A percentile compares a stretch with the other conserved stretches of the same genome.
phyloP scores from a whole-genome alignment of 2,329 filamentous ascomycete genomes.

The Magnaporthiopsis poae region DNA sequence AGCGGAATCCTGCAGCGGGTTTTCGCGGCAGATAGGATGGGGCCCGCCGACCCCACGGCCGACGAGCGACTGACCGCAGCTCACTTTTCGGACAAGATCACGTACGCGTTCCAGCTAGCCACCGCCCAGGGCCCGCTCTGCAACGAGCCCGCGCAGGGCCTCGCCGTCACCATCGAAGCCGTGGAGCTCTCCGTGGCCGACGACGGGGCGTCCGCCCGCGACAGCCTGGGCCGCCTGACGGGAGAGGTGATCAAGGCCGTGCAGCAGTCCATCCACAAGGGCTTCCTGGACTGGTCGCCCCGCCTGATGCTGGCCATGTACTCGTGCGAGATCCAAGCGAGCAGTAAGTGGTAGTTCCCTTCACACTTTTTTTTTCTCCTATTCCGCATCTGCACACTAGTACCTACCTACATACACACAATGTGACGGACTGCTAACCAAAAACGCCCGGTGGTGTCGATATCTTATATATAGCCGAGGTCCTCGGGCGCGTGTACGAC shows the following conservation, averaged over 20 bases:
- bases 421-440: neutral
- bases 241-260: constrained; percentile 88
- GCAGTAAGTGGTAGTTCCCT: constrained; percentile 44
- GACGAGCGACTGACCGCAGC: constrained; percentile 45
- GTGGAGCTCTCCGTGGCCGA: constrained; percentile 51
- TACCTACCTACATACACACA: neutral
- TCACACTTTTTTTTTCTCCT: too few relatives aligned
- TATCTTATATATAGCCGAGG: constrained; percentile 52
- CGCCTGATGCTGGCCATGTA: constrained; percentile 97
- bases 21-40: constrained; percentile 32
- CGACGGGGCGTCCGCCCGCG: constrained; percentile 42
- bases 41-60: constrained; percentile 26
- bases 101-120: constrained; percentile 87
- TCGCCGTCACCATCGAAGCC: constrained; percentile 83
- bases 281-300: constrained; percentile 90
- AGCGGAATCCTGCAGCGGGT: constrained; percentile 63
- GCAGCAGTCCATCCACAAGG: constrained; percentile 70
- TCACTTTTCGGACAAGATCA: constrained; percentile 80
- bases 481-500: constrained; percentile 87
- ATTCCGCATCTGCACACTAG: too few relatives aligned
- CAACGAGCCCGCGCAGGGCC: constrained; percentile 82
- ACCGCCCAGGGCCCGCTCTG: constrained; percentile 83
- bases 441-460: too few relatives aligned
- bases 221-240: constrained; percentile 69
- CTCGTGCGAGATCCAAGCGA: constrained; percentile 91